Evolutionary conservation across 108 stramenopile genomes (phyloP).

Genomic region (Epithemia pelagica): DNA sequence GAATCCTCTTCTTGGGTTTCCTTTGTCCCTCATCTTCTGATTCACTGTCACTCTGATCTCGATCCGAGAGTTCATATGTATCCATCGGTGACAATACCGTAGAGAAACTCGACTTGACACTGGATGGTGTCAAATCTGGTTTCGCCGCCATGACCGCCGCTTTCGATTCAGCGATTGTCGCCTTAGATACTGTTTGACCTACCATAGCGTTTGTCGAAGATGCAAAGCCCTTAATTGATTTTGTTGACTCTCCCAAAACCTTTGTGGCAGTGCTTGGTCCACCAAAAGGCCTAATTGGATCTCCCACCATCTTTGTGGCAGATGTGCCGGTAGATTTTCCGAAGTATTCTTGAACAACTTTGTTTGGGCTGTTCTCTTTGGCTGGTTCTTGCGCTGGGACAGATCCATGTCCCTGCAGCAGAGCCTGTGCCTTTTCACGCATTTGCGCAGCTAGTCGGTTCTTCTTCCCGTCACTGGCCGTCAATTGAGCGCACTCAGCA

Average conservation of each 20-base stretch:
- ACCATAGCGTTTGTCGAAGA: background rate
- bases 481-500: conserved; percentile 5
- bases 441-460: conserved; percentile 53
- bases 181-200: conserved; percentile 9
- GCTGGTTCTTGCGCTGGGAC: background rate
- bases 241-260: background rate
- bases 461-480: conserved; percentile 4
- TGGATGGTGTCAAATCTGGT: background rate
- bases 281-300: conserved; percentile 15
- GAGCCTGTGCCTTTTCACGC: conserved; percentile 46
- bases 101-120: conserved; percentile 4
- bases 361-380: background rate
- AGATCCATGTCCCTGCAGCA: background rate
- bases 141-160: background rate
- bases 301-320: background rate
- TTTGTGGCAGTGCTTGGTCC: background rate
- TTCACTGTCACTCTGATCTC: conserved; percentile 65
- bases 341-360: background rate
- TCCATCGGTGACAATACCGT: conserved; percentile 3
- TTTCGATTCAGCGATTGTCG: conserved; percentile 9
- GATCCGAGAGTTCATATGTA: conserved; percentile 76
- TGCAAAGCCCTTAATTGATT: background rate
- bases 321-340: background rate
- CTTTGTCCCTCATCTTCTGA: conserved; percentile 53
- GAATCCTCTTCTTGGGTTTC: conserved; percentile 61